Evolutionary conservation across 2,329 filamentous ascomycete species (phyloP), one percentile per base, ranked within the genome.

Genomic region (Colletotrichum gigasporum): DNA sequence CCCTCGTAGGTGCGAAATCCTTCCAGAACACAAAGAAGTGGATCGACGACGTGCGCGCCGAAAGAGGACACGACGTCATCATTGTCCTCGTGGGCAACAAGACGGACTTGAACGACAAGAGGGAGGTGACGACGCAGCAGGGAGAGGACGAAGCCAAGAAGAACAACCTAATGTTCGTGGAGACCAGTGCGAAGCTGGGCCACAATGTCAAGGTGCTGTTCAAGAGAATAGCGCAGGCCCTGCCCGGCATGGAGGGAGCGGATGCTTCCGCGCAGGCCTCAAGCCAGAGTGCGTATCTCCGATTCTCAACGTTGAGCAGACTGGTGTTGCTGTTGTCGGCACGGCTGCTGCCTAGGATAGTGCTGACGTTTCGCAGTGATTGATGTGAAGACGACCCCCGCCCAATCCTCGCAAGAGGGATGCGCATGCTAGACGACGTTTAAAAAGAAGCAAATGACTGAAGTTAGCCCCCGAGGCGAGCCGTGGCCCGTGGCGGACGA

Each of bases 21-120:
- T 99, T 99, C 84, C 92, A 97, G 77, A 97, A 99, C 81, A 99
- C 96, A 57, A 90, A 94, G 75, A 99, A 99, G 86, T 99, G 96
- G 96, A 97, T 99, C 70, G 96, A 99, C 76, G 96, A 99, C 76
- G 96, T 99, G 63, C 89, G 96, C 67, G 95, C 94, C 53, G 96
- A 99, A 83, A 89, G 96, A 74, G 96, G 96, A 53, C 97, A 97
- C 83, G 96, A 99, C 80, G 96, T 99, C 66, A 99, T 99, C 73
- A 98, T 99, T 73, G 96, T 99, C 47, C 83, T 99, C 47, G 96
- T 99, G 37, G 96, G 96, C 70, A 99, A 99, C 85, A 99, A 99
- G 89, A 99, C 96, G 44, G 96, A 99, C 85, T 80, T 99, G 78
- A 97, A 96, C 79, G 96, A 99, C 79, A 98, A 97, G 87, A 89